Evolutionary conservation across 345 rosid genomes (phyloP).

Genomic region (Populus deltoides): DNA sequence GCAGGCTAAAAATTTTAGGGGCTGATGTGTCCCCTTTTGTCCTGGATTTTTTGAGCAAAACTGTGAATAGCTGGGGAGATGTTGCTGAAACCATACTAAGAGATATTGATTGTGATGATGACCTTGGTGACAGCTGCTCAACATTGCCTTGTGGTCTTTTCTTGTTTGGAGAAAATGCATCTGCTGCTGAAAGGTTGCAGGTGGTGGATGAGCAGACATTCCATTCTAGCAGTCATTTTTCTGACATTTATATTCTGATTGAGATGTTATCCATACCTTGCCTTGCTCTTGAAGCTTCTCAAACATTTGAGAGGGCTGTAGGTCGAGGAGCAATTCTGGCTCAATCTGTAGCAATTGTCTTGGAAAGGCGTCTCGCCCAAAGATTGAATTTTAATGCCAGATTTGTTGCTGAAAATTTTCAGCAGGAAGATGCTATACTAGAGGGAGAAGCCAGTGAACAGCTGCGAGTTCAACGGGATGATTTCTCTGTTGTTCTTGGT

Average conservation of each 20-base stretch:
- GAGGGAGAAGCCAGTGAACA: constrained; percentile 73
- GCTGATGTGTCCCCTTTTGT: constrained; percentile 74
- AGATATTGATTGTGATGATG: constrained; percentile 78
- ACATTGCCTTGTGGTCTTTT: constrained; percentile 48
- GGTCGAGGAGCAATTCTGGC: constrained; percentile 77
- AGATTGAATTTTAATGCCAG: constrained; percentile 48
- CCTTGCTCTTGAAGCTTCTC: constrained; percentile 84
- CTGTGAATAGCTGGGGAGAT: constrained; percentile 86
- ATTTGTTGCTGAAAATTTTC: constrained; percentile 50
- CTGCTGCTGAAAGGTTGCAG: constrained; percentile 50
- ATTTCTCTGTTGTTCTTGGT: constrained; percentile 71
- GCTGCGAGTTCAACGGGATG: constrained; percentile 55
- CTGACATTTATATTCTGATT: constrained; percentile 77
- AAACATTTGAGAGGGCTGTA: constrained; percentile 90
- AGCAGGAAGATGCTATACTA: constrained; percentile 46
- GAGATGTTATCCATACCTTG: constrained; percentile 92
- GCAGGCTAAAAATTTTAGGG: constrained; percentile 75
- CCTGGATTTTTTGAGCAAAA: constrained; percentile 78
- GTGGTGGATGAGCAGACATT: constrained; percentile 54
- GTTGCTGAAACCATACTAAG: constrained; percentile 75
- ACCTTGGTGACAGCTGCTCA: constrained; percentile 48
- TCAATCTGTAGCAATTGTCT: constrained; percentile 73
- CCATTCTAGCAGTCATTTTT: constrained; percentile 50
- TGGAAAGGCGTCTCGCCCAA: constrained; percentile 73
- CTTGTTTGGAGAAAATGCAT: constrained; percentile 63